phyloP scores from a whole-genome alignment of 1,139 yeast species.

The Geotrichum siamense region DNA sequence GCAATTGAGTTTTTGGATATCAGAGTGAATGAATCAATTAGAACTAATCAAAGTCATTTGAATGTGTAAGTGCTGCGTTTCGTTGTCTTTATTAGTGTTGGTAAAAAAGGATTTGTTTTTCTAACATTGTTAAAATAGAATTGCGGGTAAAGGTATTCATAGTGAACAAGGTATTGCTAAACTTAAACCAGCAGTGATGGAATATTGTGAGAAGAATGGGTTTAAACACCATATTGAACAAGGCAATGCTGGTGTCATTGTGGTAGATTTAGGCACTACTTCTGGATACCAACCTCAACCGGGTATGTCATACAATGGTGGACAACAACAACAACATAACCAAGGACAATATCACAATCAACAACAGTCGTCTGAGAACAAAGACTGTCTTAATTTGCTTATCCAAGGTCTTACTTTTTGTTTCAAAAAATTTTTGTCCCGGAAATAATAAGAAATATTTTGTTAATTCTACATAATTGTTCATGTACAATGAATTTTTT shows the following conservation, averaged over 20 bases:
- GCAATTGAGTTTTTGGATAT: constrained; percentile 71
- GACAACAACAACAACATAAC: constrained; percentile 23
- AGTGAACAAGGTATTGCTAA: constrained; percentile 77
- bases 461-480: constrained; percentile 4
- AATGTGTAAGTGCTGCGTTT: constrained; percentile 29
- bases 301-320: constrained; percentile 5
- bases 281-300: constrained; percentile 27
- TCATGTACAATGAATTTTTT: background rate
- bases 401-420: constrained; percentile 22
- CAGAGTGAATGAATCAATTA: constrained; percentile 60
- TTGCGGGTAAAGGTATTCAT: constrained; percentile 93
- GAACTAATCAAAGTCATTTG: constrained; percentile 49
- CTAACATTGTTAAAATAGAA: constrained; percentile 39
- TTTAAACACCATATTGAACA: constrained; percentile 57
- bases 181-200: constrained; percentile 81
- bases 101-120: background rate
- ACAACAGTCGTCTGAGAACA: constrained; percentile 26
- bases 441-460: background rate
- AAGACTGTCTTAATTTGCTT: constrained; percentile 23
- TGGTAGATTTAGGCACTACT: constrained; percentile 52
- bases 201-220: constrained; percentile 58
- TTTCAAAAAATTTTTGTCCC: constrained; percentile 20
- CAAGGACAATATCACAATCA: constrained; percentile 19
- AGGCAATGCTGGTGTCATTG: constrained; percentile 72
- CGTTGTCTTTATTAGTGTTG: background rate